Evolutionary conservation across 805 yeast species (phyloP).

Genomic region (Yarrowia phangngaensis): DNA sequence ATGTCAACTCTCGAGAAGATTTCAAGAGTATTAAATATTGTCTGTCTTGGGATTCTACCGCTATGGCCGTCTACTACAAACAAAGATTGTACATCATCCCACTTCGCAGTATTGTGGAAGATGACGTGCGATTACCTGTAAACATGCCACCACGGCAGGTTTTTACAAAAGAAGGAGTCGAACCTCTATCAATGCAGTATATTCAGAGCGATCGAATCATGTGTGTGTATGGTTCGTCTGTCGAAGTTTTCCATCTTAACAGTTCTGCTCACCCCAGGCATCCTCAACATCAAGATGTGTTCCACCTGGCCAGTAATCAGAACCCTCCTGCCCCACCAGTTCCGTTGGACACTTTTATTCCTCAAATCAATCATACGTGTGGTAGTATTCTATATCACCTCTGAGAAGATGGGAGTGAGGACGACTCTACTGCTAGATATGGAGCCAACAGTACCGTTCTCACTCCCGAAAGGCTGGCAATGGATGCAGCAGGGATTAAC

Average conservation of each 20-base stretch:
- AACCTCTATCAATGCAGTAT: slow-evolving; percentile 21
- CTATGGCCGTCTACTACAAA: slow-evolving; percentile 20
- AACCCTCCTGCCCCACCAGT: slow-evolving; percentile 19
- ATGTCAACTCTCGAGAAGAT: slow-evolving; percentile 4
- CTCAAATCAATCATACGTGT: slow-evolving; percentile 18
- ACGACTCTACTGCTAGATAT: background rate
- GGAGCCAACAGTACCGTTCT: background rate
- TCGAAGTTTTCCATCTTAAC: slow-evolving; percentile 22
- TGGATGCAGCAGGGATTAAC: too few species aligned
- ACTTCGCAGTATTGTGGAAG: background rate
- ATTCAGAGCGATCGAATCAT: slow-evolving; percentile 25
- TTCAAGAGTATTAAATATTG: slow-evolving; percentile 18
- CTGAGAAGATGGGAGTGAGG: slow-evolving; percentile 20
- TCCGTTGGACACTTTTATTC: slow-evolving; percentile 13
- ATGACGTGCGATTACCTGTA: slow-evolving; percentile 7
- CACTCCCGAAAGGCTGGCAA: slow-evolving; percentile 8
- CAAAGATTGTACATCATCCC: slow-evolving; percentile 19
- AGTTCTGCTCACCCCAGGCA: slow-evolving; percentile 13
- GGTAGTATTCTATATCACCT: slow-evolving; percentile 20
- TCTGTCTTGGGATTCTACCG: slow-evolving; percentile 24
- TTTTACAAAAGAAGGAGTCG: background rate
- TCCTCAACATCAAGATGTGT: slow-evolving; percentile 24
- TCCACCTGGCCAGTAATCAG: slow-evolving; percentile 10
- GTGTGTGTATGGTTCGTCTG: slow-evolving; percentile 16
- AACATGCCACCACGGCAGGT: slow-evolving; percentile 24